A percentile compares a stretch with the other conserved stretches of the same genome.
Conservation (phyloP, 2,329 filamentous ascomycete species). For the Hypoxylon sp. region DNA sequence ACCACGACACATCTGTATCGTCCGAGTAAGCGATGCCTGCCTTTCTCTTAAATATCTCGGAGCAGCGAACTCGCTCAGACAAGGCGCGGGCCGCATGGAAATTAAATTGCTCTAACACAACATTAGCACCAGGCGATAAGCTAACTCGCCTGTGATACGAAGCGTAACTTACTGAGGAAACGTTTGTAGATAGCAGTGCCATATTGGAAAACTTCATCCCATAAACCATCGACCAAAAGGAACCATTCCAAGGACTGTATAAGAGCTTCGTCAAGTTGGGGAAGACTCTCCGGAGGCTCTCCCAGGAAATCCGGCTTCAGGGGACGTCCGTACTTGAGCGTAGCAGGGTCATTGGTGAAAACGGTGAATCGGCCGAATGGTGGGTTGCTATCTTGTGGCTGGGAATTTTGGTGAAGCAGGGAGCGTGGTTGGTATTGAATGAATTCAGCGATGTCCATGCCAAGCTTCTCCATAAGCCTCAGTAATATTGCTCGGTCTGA, state of each 20-base stretch:
- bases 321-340: constrained; percentile 67
- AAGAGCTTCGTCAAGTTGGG: constrained; percentile 72
- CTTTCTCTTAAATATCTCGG: constrained; percentile 55
- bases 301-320: constrained; percentile 77
- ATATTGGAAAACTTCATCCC: constrained; percentile 73
- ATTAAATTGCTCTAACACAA: constrained; percentile 55
- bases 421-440: constrained; percentile 72
- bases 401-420: constrained; percentile 58
- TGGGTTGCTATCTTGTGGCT: constrained; percentile 47
- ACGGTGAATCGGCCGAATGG: constrained; percentile 60
- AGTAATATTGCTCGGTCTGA: constrained; percentile 74
- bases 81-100: constrained; percentile 64
- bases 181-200: constrained; percentile 80
- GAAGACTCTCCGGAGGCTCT: constrained; percentile 61
- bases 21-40: constrained; percentile 46
- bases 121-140: constrained; percentile 9
- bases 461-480: constrained; percentile 76
- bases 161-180: constrained; percentile 76
- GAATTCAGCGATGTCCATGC: constrained; percentile 76
- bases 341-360: constrained; percentile 57
- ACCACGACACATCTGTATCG: constrained; percentile 47
- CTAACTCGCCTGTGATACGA: not conserved
- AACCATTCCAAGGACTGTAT: constrained; percentile 89
- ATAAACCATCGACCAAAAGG: constrained; percentile 75
- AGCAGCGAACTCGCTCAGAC: constrained; percentile 60